These are phyloP conservation scores for Whalleya microplaca DNA, from an alignment of 2,329 filamentous ascomycete species.

Conservation along the genomic window DNA sequence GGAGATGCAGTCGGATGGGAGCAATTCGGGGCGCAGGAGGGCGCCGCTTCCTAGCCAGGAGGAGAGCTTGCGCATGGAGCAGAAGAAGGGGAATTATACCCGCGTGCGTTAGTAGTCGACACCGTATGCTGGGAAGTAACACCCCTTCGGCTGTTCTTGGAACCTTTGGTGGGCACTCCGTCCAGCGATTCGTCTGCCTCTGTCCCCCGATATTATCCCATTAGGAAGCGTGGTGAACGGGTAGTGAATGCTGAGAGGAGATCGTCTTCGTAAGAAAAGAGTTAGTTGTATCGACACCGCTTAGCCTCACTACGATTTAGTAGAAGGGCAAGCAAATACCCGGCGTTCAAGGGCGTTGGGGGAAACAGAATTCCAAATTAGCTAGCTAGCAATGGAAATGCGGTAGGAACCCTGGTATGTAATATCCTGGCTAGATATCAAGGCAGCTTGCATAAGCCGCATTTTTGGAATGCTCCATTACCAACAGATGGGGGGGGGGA, in stretches of 20 bases:
- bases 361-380: neutral
- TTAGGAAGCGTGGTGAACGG: no score
- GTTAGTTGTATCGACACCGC: no score
- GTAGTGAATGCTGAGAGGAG: no score
- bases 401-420: no score
- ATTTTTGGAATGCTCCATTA: neutral
- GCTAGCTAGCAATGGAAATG: neutral
- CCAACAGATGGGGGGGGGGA: no score
- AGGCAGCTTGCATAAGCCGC: neutral
- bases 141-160: neutral
- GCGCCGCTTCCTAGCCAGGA: constrained; percentile 82
- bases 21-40: constrained; percentile 48
- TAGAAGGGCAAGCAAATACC: neutral
- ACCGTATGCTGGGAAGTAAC: no score
- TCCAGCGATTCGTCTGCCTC: no score
- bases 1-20: constrained; percentile 22
- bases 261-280: no score
- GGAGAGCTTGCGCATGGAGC: constrained; percentile 79
- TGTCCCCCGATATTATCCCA: no score
- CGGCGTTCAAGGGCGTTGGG: neutral
- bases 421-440: neutral
- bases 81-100: constrained; percentile 67
- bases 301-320: neutral
- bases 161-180: neutral
- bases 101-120: constrained; percentile 46